Conservation (phyloP, 768 basidiomycete species). For the Pholiota conissans region DNA sequence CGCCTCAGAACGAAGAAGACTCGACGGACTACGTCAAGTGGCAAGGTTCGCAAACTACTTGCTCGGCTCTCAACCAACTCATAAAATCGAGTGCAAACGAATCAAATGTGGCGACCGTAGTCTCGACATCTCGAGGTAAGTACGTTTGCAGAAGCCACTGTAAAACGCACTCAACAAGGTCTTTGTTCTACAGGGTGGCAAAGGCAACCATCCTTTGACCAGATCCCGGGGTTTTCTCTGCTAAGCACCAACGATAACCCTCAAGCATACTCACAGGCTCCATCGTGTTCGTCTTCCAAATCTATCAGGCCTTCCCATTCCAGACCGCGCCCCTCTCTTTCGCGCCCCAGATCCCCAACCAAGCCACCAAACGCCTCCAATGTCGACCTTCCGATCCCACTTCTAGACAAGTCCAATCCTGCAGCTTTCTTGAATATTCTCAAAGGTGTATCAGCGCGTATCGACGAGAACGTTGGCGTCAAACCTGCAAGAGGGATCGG, state of each 20-base stretch:
- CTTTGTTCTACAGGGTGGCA: slow-evolving; percentile 25
- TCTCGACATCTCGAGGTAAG: slow-evolving; percentile 11
- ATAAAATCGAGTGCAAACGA: slow-evolving; percentile 14
- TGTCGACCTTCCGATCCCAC: slow-evolving; percentile 10
- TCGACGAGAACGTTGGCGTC: slow-evolving; percentile 28
- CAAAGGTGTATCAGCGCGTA: slow-evolving; percentile 34
- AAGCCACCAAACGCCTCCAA: slow-evolving; percentile 4
- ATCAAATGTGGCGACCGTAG: not conserved
- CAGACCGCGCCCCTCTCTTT: slow-evolving; percentile 6
- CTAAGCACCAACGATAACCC: slow-evolving; percentile 13
- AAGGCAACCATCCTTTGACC: slow-evolving; percentile 19
- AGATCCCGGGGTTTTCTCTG: slow-evolving; percentile 18
- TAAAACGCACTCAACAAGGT: too few species aligned
- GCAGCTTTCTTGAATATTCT: slow-evolving; percentile 30
- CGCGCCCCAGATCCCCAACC: slow-evolving; percentile 13
- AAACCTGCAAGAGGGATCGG: slow-evolving; percentile 7
- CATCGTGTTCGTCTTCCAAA: slow-evolving; percentile 1
- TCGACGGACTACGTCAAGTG: slow-evolving; percentile 26
- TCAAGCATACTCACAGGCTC: not conserved
- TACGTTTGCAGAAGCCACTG: too few species aligned
- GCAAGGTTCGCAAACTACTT: slow-evolving; percentile 31
- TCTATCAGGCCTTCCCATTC: slow-evolving; percentile 1
- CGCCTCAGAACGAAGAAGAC: not conserved
- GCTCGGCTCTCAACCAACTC: slow-evolving; percentile 27
- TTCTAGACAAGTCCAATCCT: slow-evolving; percentile 22